Evolutionary conservation across 306 rosid species (phyloP).

Genomic region (Acacia confusa): DNA sequence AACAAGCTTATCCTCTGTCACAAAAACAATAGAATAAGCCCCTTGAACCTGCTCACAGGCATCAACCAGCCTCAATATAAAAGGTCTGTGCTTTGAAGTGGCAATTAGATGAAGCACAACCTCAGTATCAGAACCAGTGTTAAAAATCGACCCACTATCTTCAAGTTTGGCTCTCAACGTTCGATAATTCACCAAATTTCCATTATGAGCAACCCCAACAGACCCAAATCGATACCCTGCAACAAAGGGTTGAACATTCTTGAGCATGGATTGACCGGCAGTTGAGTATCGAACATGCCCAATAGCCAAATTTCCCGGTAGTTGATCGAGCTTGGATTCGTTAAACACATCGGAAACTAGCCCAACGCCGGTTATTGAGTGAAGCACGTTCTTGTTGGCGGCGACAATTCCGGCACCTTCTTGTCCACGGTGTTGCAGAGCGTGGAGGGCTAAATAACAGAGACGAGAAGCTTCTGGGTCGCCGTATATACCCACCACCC

Average conservation of each 20-base stretch:
- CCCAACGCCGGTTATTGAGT: conserved; percentile 81
- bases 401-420: conserved; percentile 94
- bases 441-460: conserved; percentile 80
- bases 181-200: conserved; percentile 78
- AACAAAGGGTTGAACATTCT: conserved; percentile 94
- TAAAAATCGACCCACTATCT: conserved; percentile 82
- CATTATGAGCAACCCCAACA: conserved; percentile 94
- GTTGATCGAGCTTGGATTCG: conserved; percentile 71
- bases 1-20: conserved; percentile 81
- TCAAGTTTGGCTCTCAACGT: conserved; percentile 70
- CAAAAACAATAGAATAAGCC: conserved; percentile 88
- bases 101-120: conserved; percentile 97
- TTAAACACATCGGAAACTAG: conserved; percentile 86
- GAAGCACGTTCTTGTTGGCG: conserved; percentile 61
- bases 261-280: conserved; percentile 86
- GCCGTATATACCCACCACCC: conserved; percentile 91
- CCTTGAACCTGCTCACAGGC: conserved; percentile 90
- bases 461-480: conserved; percentile 91
- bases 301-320: conserved; percentile 72
- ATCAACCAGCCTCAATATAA: conserved; percentile 77
- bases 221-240: conserved; percentile 93
- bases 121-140: conserved; percentile 89
- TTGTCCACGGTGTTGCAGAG: conserved; percentile 96
- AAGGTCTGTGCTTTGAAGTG: conserved; percentile 78
- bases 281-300: conserved; percentile 95